A percentile compares a stretch with the other conserved stretches of the same genome.
Conservation (phyloP, 2,329 filamentous ascomycete species). For the Xylariaceae sp. region DNA sequence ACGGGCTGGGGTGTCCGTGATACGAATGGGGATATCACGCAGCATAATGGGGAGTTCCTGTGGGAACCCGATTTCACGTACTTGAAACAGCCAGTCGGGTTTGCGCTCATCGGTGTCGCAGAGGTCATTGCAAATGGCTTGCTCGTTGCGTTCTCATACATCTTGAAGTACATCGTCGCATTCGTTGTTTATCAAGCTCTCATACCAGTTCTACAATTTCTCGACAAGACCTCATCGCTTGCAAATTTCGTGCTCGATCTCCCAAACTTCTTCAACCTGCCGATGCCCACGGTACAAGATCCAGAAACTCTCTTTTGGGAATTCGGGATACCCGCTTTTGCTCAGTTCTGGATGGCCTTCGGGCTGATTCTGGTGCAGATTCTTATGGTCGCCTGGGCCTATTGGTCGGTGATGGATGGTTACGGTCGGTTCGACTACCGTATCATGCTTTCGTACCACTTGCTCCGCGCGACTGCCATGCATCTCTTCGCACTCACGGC, state of each 20-base stretch:
- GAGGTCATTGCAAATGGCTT: constrained; percentile 5
- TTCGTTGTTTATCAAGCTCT: background rate
- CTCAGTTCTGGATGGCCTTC: constrained; percentile 16
- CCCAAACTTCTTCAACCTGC: constrained; percentile 7
- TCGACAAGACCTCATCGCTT: constrained; percentile 4
- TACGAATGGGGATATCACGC: constrained; percentile 4
- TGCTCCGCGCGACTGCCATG: constrained; percentile 19
- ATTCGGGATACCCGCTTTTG: constrained; percentile 9
- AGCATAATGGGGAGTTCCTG: constrained; percentile 3
- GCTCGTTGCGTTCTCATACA: background rate
- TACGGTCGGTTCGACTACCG: constrained; percentile 7
- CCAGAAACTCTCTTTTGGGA: constrained; percentile 10
- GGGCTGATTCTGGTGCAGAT: constrained; percentile 16
- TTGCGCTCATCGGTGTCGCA: background rate
- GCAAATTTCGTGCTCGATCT: constrained; percentile 4
- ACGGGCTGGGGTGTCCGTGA: constrained; percentile 12
- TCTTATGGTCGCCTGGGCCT: constrained; percentile 14
- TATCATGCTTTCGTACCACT: constrained; percentile 9
- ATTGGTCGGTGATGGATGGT: constrained; percentile 11
- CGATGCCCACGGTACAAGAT: constrained; percentile 9
- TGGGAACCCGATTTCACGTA: constrained; percentile 5
- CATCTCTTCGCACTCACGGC: constrained; percentile 22
- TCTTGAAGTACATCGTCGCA: background rate
- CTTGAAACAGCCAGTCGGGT: constrained; percentile 2
- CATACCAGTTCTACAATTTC: constrained; percentile 1